Conservation (phyloP, 805 yeast genomes). For the Wickerhamomyces ciferrii region DNA sequence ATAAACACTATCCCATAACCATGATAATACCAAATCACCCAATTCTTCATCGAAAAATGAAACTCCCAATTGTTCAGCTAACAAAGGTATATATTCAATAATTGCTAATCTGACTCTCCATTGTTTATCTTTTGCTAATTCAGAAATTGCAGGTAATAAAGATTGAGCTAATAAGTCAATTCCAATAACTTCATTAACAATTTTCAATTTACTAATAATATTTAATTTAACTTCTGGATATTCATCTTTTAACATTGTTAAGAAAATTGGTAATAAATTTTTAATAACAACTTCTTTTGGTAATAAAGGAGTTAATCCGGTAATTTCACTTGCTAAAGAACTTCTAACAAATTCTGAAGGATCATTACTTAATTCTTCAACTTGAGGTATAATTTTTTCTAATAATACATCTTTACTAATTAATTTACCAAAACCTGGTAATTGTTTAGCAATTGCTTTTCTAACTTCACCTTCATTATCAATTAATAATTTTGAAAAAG, state of each 20-base stretch:
- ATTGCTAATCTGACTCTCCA: conserved; percentile 98
- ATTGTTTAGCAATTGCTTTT: conserved; percentile 88
- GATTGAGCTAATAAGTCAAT: conserved; percentile 82
- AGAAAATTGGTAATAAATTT: conserved; percentile 77
- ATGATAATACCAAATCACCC: conserved; percentile 87
- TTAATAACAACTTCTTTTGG: conserved; percentile 83
- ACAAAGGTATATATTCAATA: conserved; percentile 90
- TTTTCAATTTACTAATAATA: conserved; percentile 86
- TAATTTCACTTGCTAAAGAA: conserved; percentile 82
- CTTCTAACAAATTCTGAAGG: conserved; percentile 91
- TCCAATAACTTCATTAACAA: conserved; percentile 92
- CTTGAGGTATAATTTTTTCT: conserved; percentile 73
- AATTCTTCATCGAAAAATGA: conserved; percentile 89
- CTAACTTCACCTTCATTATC: conserved; percentile 97
- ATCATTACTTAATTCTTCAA: conserved; percentile 80
- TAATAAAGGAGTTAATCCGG: conserved; percentile 79
- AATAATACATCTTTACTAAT: conserved; percentile 50
- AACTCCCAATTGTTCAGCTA: conserved; percentile 92
- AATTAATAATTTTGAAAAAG: conserved; percentile 72
- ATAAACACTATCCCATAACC: conserved; percentile 98
- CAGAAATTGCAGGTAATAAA: conserved; percentile 91
- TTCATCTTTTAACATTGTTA: conserved; percentile 94
- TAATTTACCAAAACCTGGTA: conserved; percentile 66
- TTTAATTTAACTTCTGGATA: conserved; percentile 94
- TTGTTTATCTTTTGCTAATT: conserved; percentile 90